Base-by-base conservation (phyloP, 768 basidiomycete species). In the Panaeolus papilionaceus region DNA sequence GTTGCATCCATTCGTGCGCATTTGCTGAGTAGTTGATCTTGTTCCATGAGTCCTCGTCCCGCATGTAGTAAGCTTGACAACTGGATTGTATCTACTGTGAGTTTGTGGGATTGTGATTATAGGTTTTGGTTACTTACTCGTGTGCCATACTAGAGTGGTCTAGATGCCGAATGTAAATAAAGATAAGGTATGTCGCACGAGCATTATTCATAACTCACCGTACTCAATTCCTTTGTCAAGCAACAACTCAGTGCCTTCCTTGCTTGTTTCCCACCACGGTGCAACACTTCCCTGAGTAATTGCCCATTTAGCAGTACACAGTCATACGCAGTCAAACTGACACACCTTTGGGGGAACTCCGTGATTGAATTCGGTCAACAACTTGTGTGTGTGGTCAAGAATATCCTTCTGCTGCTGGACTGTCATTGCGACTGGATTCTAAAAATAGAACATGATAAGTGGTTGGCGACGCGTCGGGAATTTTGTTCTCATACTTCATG, bases 251-350 rank as follows among this genome's bases (percentile, higher is more conserved):
- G 86, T 87, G 3, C 88, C 88, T 75, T 91, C 90, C 68, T 85
- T 88, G 75, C 86, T 89, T 2, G 86, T 86, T 75, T 93, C 92
- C 91, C 91, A 93, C 90, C 92, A 93, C 0, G 91, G 91, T 0
- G 91, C 91, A 39, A 91, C 90, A 62, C 84, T 86, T 44, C 88
- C 89, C 77, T 81, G 66, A 23, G 23, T 23, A 23, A 23, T 23
- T 23, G 23, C 23, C 23, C 23, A 23, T 33, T 33, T 33, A 33
- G 33, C 1, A 3, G 5, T 33, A 5, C 14, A 12, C 42, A 44
- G 42, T 18, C 14, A 18, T 18, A 14, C 42, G 5, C 1, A 18
- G 12, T 12, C 40, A 38, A 40, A 42, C 51, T 33, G 20, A 23
- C 51, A 5, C 16, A 37, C n/a, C 74, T 85, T 87, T 0, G 88